phyloP scores from a whole-genome alignment of 2,329 filamentous ascomycete genomes.

The Fusarium sp. region DNA sequence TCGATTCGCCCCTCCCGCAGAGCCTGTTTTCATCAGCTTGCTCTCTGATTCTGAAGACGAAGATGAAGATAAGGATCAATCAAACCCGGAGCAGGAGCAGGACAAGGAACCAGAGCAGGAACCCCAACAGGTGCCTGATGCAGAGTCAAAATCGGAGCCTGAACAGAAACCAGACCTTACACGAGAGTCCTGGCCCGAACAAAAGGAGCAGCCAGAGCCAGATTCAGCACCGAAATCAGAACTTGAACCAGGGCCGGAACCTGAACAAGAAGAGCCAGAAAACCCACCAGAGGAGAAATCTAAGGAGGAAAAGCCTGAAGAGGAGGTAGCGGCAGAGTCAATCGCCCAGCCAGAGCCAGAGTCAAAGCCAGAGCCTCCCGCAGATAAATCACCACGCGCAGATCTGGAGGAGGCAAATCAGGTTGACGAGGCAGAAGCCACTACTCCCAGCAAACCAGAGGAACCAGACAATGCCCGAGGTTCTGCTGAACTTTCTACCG shows the following conservation, averaged over 20 bases:
- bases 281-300: not conserved
- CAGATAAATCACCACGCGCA: not conserved
- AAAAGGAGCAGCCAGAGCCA: not conserved
- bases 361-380: not conserved
- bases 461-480: not conserved
- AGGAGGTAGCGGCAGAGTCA: not conserved
- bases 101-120: not conserved
- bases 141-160: not conserved
- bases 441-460: not conserved
- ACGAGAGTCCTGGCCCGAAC: not conserved
- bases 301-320: not conserved
- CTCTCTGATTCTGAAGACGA: constrained; percentile 62
- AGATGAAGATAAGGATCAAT: constrained; percentile 42
- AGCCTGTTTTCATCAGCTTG: constrained; percentile 60
- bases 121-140: not conserved
- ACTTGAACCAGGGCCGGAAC: not conserved
- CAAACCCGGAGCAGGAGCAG: not conserved
- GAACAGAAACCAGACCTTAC: not conserved
- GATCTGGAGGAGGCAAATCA: not conserved
- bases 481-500: not conserved
- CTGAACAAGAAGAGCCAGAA: not conserved
- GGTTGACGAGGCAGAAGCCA: not conserved
- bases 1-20: constrained; percentile 37
- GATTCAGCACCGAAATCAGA: not conserved
- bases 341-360: not conserved